Percentiles rank a stretch among this genome's conserved stretches.
phyloP scores from a whole-genome alignment of 805 yeast species.

The Candida vaughaniae region DNA sequence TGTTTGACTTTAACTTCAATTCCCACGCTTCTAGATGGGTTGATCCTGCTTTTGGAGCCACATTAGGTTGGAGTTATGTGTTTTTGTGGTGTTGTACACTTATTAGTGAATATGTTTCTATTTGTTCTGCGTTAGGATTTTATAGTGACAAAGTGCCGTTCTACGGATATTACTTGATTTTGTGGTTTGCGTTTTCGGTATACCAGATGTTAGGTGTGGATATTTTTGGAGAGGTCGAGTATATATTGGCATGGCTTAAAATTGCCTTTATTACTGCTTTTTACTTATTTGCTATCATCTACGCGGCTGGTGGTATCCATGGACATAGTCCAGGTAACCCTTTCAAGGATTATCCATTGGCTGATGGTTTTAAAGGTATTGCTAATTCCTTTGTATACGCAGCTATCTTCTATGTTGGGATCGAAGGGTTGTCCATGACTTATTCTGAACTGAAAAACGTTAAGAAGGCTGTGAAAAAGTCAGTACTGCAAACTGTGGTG shows the following conservation, averaged over 20 bases:
- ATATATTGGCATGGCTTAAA: slow-evolving; percentile 23
- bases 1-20: slow-evolving; percentile 42
- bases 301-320: slow-evolving; percentile 26
- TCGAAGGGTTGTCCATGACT: slow-evolving; percentile 23
- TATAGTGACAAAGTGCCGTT: slow-evolving; percentile 43
- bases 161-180: slow-evolving; percentile 45
- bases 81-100: slow-evolving; percentile 35
- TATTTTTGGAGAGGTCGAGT: slow-evolving; percentile 30
- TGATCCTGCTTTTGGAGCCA: slow-evolving; percentile 37
- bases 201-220: slow-evolving; percentile 41
- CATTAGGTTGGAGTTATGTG: slow-evolving; percentile 43
- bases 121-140: slow-evolving; percentile 43
- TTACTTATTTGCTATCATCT: slow-evolving; percentile 19
- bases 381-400: slow-evolving; percentile 49
- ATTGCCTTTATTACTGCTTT: slow-evolving; percentile 21
- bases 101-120: slow-evolving; percentile 47
- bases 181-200: slow-evolving; percentile 33
- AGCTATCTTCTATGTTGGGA: slow-evolving; percentile 36
- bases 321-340: slow-evolving; percentile 27
- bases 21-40: slow-evolving; percentile 42
- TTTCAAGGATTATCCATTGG: slow-evolving; percentile 26
- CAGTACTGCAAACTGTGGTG: slow-evolving; percentile 30
- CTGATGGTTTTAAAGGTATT: slow-evolving; percentile 27
- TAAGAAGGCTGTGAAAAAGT: slow-evolving; percentile 26
- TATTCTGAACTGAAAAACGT: slow-evolving; percentile 35